These are phyloP conservation scores for Puccinia polysora DNA, from an alignment of 1,284 basidiomycete species.

Conservation along the genomic window DNA sequence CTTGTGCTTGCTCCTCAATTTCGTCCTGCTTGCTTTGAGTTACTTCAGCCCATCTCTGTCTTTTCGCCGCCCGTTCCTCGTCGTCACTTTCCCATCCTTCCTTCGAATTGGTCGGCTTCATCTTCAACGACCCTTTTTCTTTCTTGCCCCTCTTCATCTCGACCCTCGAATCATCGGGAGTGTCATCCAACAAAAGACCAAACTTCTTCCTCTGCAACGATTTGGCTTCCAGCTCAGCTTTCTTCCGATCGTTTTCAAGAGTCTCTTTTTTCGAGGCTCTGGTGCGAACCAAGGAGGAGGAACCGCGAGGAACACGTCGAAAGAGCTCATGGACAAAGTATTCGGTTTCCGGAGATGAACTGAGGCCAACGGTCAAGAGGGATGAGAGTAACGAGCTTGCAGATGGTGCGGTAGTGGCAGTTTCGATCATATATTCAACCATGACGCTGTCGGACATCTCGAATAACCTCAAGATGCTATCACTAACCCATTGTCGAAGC, in stretches of 20 bases:
- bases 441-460: conserved; percentile 34
- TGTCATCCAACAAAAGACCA: conserved; percentile 27
- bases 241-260: conserved; percentile 18
- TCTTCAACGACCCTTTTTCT: conserved; percentile 61
- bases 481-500: conserved; percentile 42
- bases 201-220: conserved; percentile 31
- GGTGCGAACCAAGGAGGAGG: background rate
- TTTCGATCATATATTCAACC: conserved; percentile 40
- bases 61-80: conserved; percentile 25
- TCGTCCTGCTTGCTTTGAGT: conserved; percentile 43
- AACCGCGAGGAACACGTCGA: conserved; percentile 23
- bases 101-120: conserved; percentile 50
- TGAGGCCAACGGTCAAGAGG: conserved; percentile 21
- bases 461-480: conserved; percentile 37
- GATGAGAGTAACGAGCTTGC: conserved; percentile 4
- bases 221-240: conserved; percentile 32
- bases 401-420: conserved; percentile 24
- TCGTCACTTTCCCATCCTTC: conserved; percentile 47
- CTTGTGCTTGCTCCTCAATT: conserved; percentile 57
- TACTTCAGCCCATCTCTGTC: conserved; percentile 8
- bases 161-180: conserved; percentile 18
- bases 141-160: conserved; percentile 30
- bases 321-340: conserved; percentile 39
- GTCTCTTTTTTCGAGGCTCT: conserved; percentile 13
- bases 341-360: conserved; percentile 19